Base-by-base conservation (phyloP, 2,329 filamentous ascomycete genomes). In the Gnomoniopsis smithogilvyi region DNA sequence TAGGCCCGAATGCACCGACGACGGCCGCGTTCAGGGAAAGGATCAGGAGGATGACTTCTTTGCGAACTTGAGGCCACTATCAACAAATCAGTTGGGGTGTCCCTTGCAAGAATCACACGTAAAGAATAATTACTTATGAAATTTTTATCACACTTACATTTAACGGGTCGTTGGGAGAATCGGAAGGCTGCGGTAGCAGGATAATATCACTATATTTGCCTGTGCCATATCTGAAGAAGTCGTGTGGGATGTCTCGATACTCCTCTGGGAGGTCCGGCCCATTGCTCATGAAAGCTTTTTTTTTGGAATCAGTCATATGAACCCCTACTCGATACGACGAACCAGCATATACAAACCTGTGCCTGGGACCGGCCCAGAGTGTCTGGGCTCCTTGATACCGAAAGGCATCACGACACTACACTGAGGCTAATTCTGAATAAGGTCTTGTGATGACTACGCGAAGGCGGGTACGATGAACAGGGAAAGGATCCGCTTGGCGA, bases 1-100 rank as follows among this genome's bases (percentile, higher is more conserved):
- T 80, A 1, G 78, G 78, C 1, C 78, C 78, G 61, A 78, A 81
- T 1, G 78, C 78, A 36, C 78, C 78, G 6, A 80, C 76, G 0
- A 81, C 74, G 14, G 73, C 75, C 1, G 78, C 76, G 1, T 74
- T 74, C 50, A 80, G 70, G 45, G 74, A 73, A 8, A 77, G 74
- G 64, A 80, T 76, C 55, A 75, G 65, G 36, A 79, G 72, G 38
- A 79, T 72, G 8, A 73, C 56, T 63, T 80, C 78, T 63, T 79
- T 79, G 15, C 43, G 43, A n/a, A 19, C 11, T 46, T 46, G 43
- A 19, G 43, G n/a, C 43, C 17, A 46, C 43, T 46, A 22, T 3
- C 11, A 19, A 19, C 4, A 19, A 46, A 11, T 17, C 11, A 6
- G 19, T 17, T 22, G 1, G 4, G 19, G 8, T 46, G 43, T 46